phyloP scores from a whole-genome alignment of 352 stramenopile species.

The Globisporangium cystogenes region DNA sequence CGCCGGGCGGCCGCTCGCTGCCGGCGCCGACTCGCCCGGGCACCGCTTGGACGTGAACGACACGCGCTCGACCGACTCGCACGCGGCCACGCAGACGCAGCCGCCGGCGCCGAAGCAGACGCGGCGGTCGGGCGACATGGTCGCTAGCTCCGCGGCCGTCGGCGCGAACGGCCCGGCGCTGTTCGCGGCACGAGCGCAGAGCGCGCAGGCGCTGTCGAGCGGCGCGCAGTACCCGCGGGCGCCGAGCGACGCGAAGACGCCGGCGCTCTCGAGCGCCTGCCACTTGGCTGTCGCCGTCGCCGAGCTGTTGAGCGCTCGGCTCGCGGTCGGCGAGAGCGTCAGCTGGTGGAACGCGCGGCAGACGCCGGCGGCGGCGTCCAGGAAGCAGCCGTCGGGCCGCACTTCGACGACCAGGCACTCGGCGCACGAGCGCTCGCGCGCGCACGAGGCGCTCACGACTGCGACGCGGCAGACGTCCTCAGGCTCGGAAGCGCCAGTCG shows the following conservation, averaged over 20 bases:
- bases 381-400: constrained; percentile 10
- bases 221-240: constrained; percentile 8
- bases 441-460: constrained; percentile 21
- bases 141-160: not conserved
- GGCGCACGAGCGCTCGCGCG: constrained; percentile 41
- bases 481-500: no score
- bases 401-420: constrained; percentile 45
- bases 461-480: constrained; percentile 7
- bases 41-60: constrained; percentile 4
- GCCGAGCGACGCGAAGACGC: constrained; percentile 30
- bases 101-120: constrained; percentile 9
- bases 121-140: constrained; percentile 5
- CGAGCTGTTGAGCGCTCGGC: not conserved
- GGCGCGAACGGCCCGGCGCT: not conserved
- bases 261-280: constrained; percentile 35
- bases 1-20: not conserved
- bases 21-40: not conserved
- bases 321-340: not conserved
- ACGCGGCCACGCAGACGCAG: constrained; percentile 14
- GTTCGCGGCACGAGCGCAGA: constrained; percentile 6
- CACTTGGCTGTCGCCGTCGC: constrained; percentile 13
- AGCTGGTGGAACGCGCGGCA: constrained; percentile 6
- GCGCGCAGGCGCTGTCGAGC: constrained; percentile 6
- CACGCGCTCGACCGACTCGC: constrained; percentile 8
- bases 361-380: constrained; percentile 18